These are phyloP conservation scores for Tulasnella sp. DNA, from an alignment of 768 basidiomycete species.

Conservation along the genomic window DNA sequence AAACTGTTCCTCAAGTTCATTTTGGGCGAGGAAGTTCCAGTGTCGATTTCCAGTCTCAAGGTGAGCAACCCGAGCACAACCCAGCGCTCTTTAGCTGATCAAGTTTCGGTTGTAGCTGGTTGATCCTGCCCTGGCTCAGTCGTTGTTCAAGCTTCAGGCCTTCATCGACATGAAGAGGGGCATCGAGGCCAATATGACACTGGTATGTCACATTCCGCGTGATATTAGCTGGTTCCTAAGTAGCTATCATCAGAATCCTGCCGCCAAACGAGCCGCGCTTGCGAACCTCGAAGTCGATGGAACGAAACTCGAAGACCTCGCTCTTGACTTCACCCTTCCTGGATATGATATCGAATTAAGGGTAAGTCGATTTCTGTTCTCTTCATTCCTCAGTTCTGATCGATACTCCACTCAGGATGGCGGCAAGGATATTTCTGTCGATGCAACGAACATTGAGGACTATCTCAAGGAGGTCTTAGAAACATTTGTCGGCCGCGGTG, in stretches of 20 bases:
- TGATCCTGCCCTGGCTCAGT: slow-evolving; percentile 77
- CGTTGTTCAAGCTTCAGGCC: slow-evolving; percentile 67
- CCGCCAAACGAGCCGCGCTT: slow-evolving; percentile 26
- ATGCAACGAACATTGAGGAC: slow-evolving; percentile 77
- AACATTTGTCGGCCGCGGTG: slow-evolving; percentile 75
- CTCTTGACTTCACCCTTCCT: slow-evolving; percentile 93
- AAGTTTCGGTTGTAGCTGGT: slow-evolving; percentile 48
- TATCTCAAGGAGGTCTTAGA: slow-evolving; percentile 85
- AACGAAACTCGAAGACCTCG: slow-evolving; percentile 74
- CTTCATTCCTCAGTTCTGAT: neutral
- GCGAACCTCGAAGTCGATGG: slow-evolving; percentile 48
- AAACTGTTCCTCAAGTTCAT: slow-evolving; percentile 89
- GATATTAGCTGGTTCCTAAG: neutral
- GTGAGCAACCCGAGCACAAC: slow-evolving; percentile 37
- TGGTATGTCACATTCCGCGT: slow-evolving; percentile 27
- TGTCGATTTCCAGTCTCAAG: slow-evolving; percentile 74
- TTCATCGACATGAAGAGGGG: slow-evolving; percentile 33
- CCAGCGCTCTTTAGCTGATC: neutral
- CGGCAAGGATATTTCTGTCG: slow-evolving; percentile 74
- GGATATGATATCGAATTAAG: slow-evolving; percentile 90
- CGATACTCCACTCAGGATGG: slow-evolving; percentile 45
- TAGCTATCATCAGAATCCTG: slow-evolving; percentile 24
- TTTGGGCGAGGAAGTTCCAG: slow-evolving; percentile 76
- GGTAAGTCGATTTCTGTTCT: slow-evolving; percentile 39
- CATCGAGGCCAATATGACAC: slow-evolving; percentile 40